A percentile compares a stretch with the other conserved stretches of the same genome.
Conservation (phyloP, 108 stramenopile species). For the Cyclotella sp. region DNA sequence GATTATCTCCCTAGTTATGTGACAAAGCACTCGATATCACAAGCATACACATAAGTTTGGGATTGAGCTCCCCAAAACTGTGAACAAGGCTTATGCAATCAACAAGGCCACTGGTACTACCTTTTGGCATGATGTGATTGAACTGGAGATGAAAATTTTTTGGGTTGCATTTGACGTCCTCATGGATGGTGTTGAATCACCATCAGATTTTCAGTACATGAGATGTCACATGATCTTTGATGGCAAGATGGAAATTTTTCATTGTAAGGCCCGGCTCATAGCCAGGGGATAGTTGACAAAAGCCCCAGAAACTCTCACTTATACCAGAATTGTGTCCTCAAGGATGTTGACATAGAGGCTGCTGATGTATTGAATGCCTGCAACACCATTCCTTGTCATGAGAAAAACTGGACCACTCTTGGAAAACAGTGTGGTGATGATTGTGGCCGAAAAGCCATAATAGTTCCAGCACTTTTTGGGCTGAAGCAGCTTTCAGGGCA, state of each 20-base stretch:
- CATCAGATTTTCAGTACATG: neutral
- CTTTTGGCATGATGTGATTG: conserved; percentile 33
- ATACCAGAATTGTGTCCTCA: conserved; percentile 54
- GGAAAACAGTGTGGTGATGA: conserved; percentile 41
- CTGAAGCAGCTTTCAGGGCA: conserved; percentile 26
- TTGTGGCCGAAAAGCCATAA: conserved; percentile 12
- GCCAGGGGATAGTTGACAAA: conserved; percentile 57
- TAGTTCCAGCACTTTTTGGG: conserved; percentile 32
- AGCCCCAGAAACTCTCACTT: conserved; percentile 38
- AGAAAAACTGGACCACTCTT: conserved; percentile 29
- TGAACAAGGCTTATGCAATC: conserved; percentile 32
- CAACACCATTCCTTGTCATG: conserved; percentile 25
- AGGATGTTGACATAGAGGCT: conserved; percentile 24
- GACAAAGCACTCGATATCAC: neutral
- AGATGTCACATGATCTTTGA: conserved; percentile 11
- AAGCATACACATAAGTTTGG: conserved; percentile 31
- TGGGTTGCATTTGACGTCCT: neutral
- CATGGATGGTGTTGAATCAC: neutral
- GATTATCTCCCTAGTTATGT: neutral
- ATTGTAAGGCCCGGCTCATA: conserved; percentile 57
- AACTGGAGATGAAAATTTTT: conserved; percentile 29
- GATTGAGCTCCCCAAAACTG: conserved; percentile 32
- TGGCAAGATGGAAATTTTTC: conserved; percentile 31
- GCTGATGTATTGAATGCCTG: conserved; percentile 58
- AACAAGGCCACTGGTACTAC: conserved; percentile 44